phyloP scores from a whole-genome alignment of 768 basidiomycete species.

The Chalciporus pseudorubinellus region DNA sequence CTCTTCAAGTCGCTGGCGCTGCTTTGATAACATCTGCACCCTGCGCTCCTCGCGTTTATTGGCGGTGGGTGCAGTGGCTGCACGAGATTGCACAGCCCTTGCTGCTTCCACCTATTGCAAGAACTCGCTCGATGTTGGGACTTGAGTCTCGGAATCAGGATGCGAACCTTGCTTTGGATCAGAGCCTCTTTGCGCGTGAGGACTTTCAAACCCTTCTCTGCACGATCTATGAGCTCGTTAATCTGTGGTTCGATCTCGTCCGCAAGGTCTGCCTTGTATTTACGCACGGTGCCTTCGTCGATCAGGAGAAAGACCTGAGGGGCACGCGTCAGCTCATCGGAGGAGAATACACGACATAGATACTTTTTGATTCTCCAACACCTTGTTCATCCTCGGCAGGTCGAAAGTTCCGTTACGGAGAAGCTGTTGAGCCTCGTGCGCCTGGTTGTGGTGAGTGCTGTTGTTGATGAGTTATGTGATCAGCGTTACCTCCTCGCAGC shows the following conservation, averaged over 20 bases:
- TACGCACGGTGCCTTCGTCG: slow-evolving; percentile 67
- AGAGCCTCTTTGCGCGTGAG: slow-evolving; percentile 61
- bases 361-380: slow-evolving; percentile 68
- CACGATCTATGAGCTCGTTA: slow-evolving; percentile 66
- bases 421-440: slow-evolving; percentile 64
- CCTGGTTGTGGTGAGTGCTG: slow-evolving; percentile 36
- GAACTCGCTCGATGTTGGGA: background rate
- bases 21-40: slow-evolving; percentile 60
- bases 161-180: slow-evolving; percentile 62
- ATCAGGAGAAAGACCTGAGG: slow-evolving; percentile 70
- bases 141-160: background rate
- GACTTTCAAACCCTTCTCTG: slow-evolving; percentile 62
- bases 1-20: slow-evolving; percentile 64
- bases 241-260: slow-evolving; percentile 84
- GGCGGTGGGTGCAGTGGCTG: slow-evolving; percentile 46
- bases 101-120: slow-evolving; percentile 53
- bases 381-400: slow-evolving; percentile 64
- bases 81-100: slow-evolving; percentile 38
- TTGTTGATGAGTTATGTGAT: background rate
- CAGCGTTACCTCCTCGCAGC: slow-evolving; percentile 66
- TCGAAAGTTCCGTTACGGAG: slow-evolving; percentile 71
- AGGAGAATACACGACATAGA: slow-evolving; percentile 6
- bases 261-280: slow-evolving; percentile 71
- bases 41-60: slow-evolving; percentile 68
- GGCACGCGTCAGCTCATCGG: slow-evolving; percentile 2